Evolutionary conservation across 2,329 filamentous ascomycete species (phyloP).

Genomic region (Tolypocladium guangdongense): DNA sequence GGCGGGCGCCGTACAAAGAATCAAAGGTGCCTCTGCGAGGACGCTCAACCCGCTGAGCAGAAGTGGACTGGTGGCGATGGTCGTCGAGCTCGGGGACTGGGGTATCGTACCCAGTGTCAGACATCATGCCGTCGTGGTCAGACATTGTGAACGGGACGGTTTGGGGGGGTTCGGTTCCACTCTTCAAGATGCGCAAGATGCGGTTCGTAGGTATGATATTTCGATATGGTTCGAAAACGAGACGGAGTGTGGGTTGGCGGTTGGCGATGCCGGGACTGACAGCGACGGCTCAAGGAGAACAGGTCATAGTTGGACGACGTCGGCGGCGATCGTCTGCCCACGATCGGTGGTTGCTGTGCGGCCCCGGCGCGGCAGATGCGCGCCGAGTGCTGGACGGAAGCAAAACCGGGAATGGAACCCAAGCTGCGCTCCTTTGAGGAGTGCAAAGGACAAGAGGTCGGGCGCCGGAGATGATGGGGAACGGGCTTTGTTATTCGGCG

Average conservation of each 20-base stretch:
- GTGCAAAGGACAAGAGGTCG: not conserved
- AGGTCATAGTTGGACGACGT: constrained; percentile 17
- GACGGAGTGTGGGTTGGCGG: constrained; percentile 4
- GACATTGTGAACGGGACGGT: constrained; percentile 44
- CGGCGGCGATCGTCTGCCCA: constrained; percentile 5
- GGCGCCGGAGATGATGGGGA: not conserved
- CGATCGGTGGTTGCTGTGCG: constrained; percentile 5
- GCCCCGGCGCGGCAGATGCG: constrained; percentile 25
- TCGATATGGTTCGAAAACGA: too few relatives aligned
- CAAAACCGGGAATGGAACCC: constrained; percentile 14
- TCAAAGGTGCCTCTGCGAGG: constrained; percentile 64
- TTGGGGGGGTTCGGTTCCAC: not conserved
- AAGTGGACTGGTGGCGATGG: constrained; percentile 59
- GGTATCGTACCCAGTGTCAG: constrained; percentile 57
- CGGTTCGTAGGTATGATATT: not conserved
- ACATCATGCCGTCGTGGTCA: constrained; percentile 48
- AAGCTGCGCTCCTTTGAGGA: not conserved
- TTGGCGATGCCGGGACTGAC: not conserved
- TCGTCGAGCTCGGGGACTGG: constrained; percentile 78
- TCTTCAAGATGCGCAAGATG: not conserved
- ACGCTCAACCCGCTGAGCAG: constrained; percentile 48
- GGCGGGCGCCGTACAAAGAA: constrained; percentile 49
- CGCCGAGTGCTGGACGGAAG: constrained; percentile 22
- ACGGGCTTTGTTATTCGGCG: not conserved
- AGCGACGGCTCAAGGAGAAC: constrained; percentile 13